Base-by-base conservation (phyloP, 441 rosid species). In the Breynia disticha region DNA sequence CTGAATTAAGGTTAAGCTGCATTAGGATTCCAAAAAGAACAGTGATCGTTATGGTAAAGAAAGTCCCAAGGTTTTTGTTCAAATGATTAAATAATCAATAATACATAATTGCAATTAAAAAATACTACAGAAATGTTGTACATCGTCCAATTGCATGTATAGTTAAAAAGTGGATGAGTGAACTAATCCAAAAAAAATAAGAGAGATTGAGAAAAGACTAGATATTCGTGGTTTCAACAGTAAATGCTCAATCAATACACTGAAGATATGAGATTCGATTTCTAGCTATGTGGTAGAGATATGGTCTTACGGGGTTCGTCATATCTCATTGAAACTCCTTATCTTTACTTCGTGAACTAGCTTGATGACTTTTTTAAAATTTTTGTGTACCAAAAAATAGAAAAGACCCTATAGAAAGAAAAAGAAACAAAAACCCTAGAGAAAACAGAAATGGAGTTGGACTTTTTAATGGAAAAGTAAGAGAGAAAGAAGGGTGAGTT, bases 141-240 rank as follows among this genome's bases (percentile, higher is more conserved):
- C 50, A 67, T 82, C 74, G 82, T 70, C 73, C 43, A 55, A 55
- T 73, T 76, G 79, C 67, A 46, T 55, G 43, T 20, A 57, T 61
- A 59, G 42, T 59, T 66, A 65, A 69, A 47, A n/a, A 43, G 56
- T 60, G 22, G 62, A 59, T 50, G 62, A 66, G 43, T 68, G 72
- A 84, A 76, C 84, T 84, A 79, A 87, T 74, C 84, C 74, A 82
- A 76, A 86, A 77, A 72, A 61, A 48, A 75, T 73, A 65, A 69
- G 77, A 70, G 70, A 63, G 5, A 44, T 47, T 44, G 16, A 56
- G 28, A 60, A 46, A 28, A 56, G 52, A 38, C 48, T n/a, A n/a
- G n/a, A n/a, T n/a, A n/a, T n/a, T n/a, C n/a, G n/a, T n/a, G n/a
- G n/a, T n/a, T n/a, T n/a, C n/a, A n/a, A n/a, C n/a, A n/a, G n/a